Conservation (phyloP, 345 rosid species). For the Chamaenerion angustifolium region DNA sequence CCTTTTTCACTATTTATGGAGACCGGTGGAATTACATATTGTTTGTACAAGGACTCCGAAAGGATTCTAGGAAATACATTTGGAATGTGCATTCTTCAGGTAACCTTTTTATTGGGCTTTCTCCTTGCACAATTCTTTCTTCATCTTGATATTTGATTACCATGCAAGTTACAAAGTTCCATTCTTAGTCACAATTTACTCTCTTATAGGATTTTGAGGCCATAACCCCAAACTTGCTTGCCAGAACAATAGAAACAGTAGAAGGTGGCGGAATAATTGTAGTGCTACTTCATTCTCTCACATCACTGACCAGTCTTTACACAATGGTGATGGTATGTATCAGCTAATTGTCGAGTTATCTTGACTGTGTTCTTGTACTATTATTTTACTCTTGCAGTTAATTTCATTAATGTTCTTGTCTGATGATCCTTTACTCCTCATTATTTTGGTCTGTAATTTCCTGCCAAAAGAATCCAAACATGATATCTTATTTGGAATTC, state of each 20-base stretch:
- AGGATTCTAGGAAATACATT: constrained; percentile 84
- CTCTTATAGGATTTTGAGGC: constrained; percentile 86
- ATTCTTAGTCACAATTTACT: constrained; percentile 4
- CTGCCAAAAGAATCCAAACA: too few species aligned
- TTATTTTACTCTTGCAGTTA: too few species aligned
- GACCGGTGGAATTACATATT: constrained; percentile 73
- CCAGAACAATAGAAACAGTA: constrained; percentile 94
- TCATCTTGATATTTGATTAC: constrained; percentile 3
- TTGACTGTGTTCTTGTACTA: too few species aligned
- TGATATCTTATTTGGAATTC: too few species aligned
- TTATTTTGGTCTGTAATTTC: too few species aligned
- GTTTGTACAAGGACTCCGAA: constrained; percentile 84
- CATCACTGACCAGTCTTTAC: constrained; percentile 73
- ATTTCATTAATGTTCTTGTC: too few species aligned
- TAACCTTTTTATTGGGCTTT: constrained; percentile 9
- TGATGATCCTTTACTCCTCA: too few species aligned
- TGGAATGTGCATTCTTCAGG: constrained; percentile 96
- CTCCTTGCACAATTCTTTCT: background rate
- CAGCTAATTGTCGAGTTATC: too few species aligned
- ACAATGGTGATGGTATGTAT: constrained; percentile 91
- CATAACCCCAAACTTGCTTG: constrained; percentile 83
- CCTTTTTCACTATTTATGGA: constrained; percentile 84
- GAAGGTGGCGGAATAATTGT: constrained; percentile 91
- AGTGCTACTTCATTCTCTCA: constrained; percentile 64
- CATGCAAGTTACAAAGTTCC: constrained; percentile 1